Evolutionary conservation across 2,329 filamentous ascomycete genomes (phyloP).

Genomic region (Penicillium sp.): DNA sequence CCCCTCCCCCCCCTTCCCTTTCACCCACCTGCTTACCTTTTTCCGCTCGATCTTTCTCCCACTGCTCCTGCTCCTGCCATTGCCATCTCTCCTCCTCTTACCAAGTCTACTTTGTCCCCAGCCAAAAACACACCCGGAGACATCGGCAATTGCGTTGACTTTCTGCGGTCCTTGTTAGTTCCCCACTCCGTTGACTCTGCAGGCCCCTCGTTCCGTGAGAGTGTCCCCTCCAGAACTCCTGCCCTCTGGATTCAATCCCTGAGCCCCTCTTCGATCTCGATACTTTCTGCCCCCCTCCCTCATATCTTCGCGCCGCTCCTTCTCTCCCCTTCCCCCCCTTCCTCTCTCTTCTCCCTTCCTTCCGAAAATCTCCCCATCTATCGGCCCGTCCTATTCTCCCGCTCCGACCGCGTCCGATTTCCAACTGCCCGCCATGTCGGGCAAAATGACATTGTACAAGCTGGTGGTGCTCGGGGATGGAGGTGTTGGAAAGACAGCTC

Average conservation of each 20-base stretch:
- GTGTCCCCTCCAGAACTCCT: not conserved
- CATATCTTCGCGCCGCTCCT: not conserved
- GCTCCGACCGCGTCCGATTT: conserved; percentile 6
- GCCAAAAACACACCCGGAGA: too few relatives aligned
- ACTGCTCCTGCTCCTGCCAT: too few relatives aligned
- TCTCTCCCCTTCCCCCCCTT: not conserved
- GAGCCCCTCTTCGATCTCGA: not conserved
- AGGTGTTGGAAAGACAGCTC: conserved; percentile 87
- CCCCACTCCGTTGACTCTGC: not conserved
- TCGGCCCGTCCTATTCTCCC: not conserved
- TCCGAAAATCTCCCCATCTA: not conserved
- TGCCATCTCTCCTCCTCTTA: too few relatives aligned
- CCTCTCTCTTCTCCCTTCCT: not conserved
- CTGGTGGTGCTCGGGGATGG: conserved; percentile 91
- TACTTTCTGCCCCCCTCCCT: not conserved
- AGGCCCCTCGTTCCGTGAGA: not conserved
- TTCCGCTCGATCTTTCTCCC: too few relatives aligned
- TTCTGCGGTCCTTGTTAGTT: too few relatives aligned
- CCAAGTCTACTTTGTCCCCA: too few relatives aligned
- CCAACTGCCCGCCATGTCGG: conserved; percentile 58
- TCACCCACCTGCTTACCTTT: not conserved
- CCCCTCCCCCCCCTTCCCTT: not conserved
- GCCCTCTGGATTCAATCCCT: conserved; percentile 1
- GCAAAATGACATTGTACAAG: conserved; percentile 94
- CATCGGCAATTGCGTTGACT: too few relatives aligned